Evolutionary conservation across 352 stramenopile genomes (phyloP), one percentile per base, ranked within the genome.

Genomic region (Globisporangium orthogonon): DNA sequence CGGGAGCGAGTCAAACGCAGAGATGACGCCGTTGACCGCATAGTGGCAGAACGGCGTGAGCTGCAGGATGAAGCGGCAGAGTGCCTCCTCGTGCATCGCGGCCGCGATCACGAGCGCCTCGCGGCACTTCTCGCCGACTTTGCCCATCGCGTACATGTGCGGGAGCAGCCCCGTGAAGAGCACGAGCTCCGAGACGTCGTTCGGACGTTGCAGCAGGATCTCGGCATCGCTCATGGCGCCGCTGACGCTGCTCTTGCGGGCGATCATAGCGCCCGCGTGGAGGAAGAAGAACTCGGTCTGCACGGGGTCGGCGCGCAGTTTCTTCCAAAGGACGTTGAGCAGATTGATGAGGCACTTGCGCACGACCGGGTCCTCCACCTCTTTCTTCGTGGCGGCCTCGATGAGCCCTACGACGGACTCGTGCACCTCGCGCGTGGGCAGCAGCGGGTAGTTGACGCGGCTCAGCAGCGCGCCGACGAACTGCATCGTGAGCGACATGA

Each of bases 201-300:
- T 37, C 4, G 33, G 33, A 9, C 33, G 33, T 9, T 5, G 6
- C 6, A 37, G 33, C 33, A 37, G 33, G 6, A 37, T 5, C 33
- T 11, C 33, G 33, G 6, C 33, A 5, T 5, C 33, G 33, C 33
- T 37, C 23, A 23, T 23, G 23, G 23, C 78, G 28, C 50, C 4
- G 17, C 54, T 14, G 29, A 29, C 37, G 23, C 54, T 65, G 67
- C 69, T 81, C 33, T 64, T 79, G 18, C 71, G 69, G 35, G 78
- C 65, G 57, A 78, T 85, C 31, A 86, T 65, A 45, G 69, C 54
- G 52, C 89, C 78, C 6, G 78, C 79, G 43, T 90, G 75, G 15
- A 88, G 61, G 50, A 95, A 93, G 61, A 95, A 95, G 59, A 95
- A 91, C 54, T 95, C 85, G 17, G 81, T 93, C 70, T 95, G 85